Evolutionary conservation across 345 rosid species (phyloP), one percentile per base, ranked within the genome.

Genomic region (Corchorus olitorius): DNA sequence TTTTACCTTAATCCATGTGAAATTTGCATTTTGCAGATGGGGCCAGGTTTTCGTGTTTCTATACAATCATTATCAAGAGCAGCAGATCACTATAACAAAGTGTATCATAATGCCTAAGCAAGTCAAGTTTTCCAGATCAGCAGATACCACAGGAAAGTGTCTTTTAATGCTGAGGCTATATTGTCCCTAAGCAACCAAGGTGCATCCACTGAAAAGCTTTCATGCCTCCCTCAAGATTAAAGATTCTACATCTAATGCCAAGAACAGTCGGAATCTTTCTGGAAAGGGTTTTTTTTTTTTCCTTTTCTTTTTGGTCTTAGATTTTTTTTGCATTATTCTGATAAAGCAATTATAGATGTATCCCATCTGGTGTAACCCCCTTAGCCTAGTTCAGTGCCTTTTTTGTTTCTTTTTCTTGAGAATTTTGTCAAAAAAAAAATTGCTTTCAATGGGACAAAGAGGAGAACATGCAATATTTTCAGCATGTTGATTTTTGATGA

Each of bases 41-140:
- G 99, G 65, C 86, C 86, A 45, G 97, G 94, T 69, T 96, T 82
- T 76, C 88, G 88, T 5, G 87, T 93, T 64, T 89, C 99, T 48
- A 88, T 96, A 84, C 97, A 93, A 79, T 96, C 99, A 3, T 67
- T 96, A 79, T 93, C 99, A 22, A 91, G 93, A 90, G 99, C 98
- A 78, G 97, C 88, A 5, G 99, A 95, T 81, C 86, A 83, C 66
- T 88, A 84, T 82, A 84, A 66, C 90, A 95, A 88, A 82, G 78
- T 79, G 60, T 85, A 80, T 76, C 83, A 83, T 48, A 86, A 87
- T 76, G 67, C 54, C 41, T 75, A 20, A 67, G 13, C 45, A 46
- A 75, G 43, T 58, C 17, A 41, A 27, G 56, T 56, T 72, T 9
- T 8, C 56, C 13, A 22, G 13, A 68, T 10, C 55, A 13, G 55